Base-by-base conservation (phyloP, 106 monocot species). In the Acorus gramineus region DNA sequence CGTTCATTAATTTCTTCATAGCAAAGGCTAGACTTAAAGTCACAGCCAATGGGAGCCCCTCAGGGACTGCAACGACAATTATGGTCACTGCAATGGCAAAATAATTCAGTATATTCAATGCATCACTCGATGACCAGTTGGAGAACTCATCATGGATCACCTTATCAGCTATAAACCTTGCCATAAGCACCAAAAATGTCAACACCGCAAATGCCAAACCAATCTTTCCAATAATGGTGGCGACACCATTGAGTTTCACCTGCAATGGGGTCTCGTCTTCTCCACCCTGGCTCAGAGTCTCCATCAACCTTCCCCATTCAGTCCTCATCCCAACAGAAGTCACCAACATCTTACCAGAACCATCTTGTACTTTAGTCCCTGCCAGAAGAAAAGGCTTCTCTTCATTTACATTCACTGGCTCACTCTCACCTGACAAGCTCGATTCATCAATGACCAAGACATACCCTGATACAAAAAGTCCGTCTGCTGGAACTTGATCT, bases 1-100 rank as follows among this genome's bases (percentile, higher is more conserved):
- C 85, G 62, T 85, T 73, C 96, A 96, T 96, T 49, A 96, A 67
- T 52, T 90, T 87, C 72, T 87, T 87, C 96, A 96, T 96, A 47
- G 96, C 90, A 74, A 96, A 96, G 47, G 96, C 90, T 63, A 96
- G 87, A 70, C 96, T 96, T 58, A 96, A 70, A 65, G 90, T 96
- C 52, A 96, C 96, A 49, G 96, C 96, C 75, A 96, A 78, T 56
- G 96, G 96, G n/a, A 91, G 60, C 7, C 96, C 96, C 78, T 96
- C 96, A 45, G 96, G 96, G 66, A 96, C 91, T 54, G 96, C 96
- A 68, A 96, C 90, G 47, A 96, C 96, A 67, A 96, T 73, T 69
- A 96, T 96, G 11, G 96, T 96, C 14, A 96, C 82, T 45, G 96
- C 62, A 53, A 85, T 85, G 0, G 96, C 91, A 77, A 96, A 91